Conservation (phyloP, 768 basidiomycete genomes). For the Candolleomyces eurysporus region DNA sequence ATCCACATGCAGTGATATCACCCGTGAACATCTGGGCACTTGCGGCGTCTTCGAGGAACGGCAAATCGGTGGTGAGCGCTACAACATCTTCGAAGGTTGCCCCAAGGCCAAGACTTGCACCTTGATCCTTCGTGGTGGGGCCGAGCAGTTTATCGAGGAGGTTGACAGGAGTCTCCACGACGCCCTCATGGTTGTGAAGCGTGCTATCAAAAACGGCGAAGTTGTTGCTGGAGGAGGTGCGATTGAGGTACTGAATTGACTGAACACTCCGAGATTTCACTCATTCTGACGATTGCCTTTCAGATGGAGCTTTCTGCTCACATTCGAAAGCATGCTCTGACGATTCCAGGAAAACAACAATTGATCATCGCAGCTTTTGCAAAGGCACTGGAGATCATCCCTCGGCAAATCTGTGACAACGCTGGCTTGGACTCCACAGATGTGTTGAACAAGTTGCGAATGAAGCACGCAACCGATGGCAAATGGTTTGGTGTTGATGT, state of each 20-base stretch:
- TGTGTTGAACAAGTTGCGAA: conserved; percentile 93
- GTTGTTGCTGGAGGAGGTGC: conserved; percentile 98
- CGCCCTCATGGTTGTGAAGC: conserved; percentile 99
- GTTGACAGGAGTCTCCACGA: conserved; percentile 97
- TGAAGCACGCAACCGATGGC: conserved; percentile 89
- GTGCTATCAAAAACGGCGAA: conserved; percentile 92
- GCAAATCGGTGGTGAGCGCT: conserved; percentile 96
- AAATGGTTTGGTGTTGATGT: conserved; percentile 95
- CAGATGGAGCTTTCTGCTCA: conserved; percentile 98
- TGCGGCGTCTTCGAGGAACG: conserved; percentile 91
- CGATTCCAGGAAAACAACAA: conserved; percentile 94
- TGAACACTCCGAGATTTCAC: neutral
- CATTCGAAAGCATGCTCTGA: conserved; percentile 85
- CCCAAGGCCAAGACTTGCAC: conserved; percentile 96
- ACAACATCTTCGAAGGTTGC: conserved; percentile 93
- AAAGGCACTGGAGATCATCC: conserved; percentile 95
- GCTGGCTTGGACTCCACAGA: conserved; percentile 98
- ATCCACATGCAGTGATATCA: conserved; percentile 92
- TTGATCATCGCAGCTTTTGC: conserved; percentile 94
- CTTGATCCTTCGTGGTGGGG: conserved; percentile 89
- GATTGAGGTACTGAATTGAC: conserved; percentile 64
- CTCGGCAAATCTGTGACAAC: conserved; percentile 97
- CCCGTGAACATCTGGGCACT: conserved; percentile 86
- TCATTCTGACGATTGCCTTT: conserved; percentile 1
- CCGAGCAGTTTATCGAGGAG: conserved; percentile 98